A percentile compares a stretch with the other conserved stretches of the same genome.
Conservation (phyloP, 2,329 filamentous ascomycete species). For the Colletotrichum sp. region DNA sequence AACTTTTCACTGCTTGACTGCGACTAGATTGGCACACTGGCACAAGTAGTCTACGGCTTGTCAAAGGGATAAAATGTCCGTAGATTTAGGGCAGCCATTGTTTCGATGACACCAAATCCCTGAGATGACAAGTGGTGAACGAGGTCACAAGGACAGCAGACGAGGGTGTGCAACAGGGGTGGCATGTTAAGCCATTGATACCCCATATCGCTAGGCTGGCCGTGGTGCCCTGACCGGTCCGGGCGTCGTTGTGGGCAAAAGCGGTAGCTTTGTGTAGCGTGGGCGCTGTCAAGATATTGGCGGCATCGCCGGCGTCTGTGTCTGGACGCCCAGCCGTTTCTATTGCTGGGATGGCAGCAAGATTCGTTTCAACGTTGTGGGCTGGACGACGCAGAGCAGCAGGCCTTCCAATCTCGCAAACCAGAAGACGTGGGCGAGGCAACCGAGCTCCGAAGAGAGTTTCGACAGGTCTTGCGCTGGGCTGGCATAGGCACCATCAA, state of each 20-base stretch:
- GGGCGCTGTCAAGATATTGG: constrained; percentile 15
- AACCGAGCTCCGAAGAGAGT: constrained; percentile 5
- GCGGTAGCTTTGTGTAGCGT: background rate
- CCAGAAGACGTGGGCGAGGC: background rate
- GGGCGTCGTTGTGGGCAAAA: constrained; percentile 7
- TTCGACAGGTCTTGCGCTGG: background rate
- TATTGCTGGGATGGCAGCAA: constrained; percentile 7
- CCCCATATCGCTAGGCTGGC: constrained; percentile 10
- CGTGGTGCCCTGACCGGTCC: constrained; percentile 15
- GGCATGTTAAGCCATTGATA: constrained; percentile 15
- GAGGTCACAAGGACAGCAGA: constrained; percentile 19
- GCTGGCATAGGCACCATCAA: background rate
- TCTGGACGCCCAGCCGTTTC: background rate
- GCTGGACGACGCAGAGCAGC: background rate
- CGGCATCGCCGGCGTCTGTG: constrained; percentile 5
- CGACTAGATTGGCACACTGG: background rate
- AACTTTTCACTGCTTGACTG: background rate
- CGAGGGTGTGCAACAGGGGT: constrained; percentile 9
- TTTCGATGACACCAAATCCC: background rate
- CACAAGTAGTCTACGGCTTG: background rate
- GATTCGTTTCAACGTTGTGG: constrained; percentile 13
- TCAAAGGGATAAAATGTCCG: constrained; percentile 3
- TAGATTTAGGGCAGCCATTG: background rate
- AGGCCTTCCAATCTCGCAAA: background rate
- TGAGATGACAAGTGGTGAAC: constrained; percentile 6